Base-by-base conservation (phyloP, 257 asterid species). In the Phtheirospermum japonicum region DNA sequence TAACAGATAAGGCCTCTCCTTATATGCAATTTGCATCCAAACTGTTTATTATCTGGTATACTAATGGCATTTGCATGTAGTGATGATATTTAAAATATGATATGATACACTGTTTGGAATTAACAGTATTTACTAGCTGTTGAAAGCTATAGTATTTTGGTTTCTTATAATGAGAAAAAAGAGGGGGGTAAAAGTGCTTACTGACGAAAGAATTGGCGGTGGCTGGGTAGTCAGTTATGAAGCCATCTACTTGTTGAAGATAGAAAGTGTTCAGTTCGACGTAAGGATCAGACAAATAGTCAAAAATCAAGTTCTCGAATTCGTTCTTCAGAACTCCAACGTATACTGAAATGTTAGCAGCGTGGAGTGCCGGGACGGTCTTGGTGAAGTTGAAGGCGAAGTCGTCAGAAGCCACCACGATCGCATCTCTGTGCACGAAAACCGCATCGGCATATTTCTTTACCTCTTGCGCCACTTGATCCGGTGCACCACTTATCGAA, bases 361-460 rank as follows among this genome's bases (percentile, higher is more conserved):
- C 87, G 36, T 88, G 95, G 68, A 91, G 69, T 40, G 81, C 69
- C 0, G 77, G 75, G 56, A 91, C 68, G 10, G 87, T 80, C 26
- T 67, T 75, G 52, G 94, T 84, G 75, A 80, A 78, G 59, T 76
- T 78, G 64, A 17, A 28, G 61, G 83, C 80, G 56, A 71, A 88
- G 42, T 81, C 73, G 18, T 70, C 57, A 0, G 77, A 74, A 10
- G 82, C 67, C 26, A 78, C 26, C 16, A 82, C 71, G 6, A 88
- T 49, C 4, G 87, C 79, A 49, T 77, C 75, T 63, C 94, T 80
- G 74, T 70, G 81, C 26, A 88, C 79, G 59, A 46, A 66, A 54
- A 91, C 75, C n/a, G 95, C 87, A 45, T 88, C 90, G 0, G 98
- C 95, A 2, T 84, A 78, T 66, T 84, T 86, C 83, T 84, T 91